Base-by-base conservation (phyloP, 2,329 filamentous ascomycete genomes). In the Apiospora aurea region DNA sequence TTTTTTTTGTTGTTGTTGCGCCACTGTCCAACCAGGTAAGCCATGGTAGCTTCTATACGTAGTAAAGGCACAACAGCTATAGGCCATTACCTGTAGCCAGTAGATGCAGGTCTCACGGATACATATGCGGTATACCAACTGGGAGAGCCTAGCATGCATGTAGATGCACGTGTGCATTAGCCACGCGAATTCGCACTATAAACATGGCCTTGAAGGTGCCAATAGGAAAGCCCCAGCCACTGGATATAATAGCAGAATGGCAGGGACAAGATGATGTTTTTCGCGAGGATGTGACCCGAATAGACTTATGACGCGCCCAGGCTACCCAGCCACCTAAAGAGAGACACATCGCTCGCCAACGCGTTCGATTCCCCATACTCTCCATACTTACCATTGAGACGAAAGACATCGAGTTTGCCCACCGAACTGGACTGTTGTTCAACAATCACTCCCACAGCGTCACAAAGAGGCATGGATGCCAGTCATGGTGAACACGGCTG, bases 161-260 rank as follows among this genome's bases (percentile, higher is more conserved):
- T 34, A 57, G 51, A 57, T 57, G 51, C 51, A 61, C 29, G 29
- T 61, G 34, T 41, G 57, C 57, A 64, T 64, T 64, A 41, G 57
- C 41, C 57, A 64, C 57, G 34, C 57, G 29, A 21, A 64, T 38
- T 41, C 57, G 57, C 41, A 2, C 57, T 64, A 64, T 64, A 64
- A 41, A 64, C 57, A 64, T 64, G 57, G 7, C 57, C 34, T n/a
- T 10, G 57, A 64, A 21, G 57, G 57, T 34, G 57, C 57, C 57
- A 64, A 64, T 64, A 10, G 21, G 57, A 64, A 10, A 41, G 8
- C 49, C 29, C 57, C 57, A 64, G 57, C 57, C 57, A 64, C 57
- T n/a, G 18, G 57, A 38, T 64, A 64, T 41, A 41, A 64, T 64
- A 64, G 34, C 29, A 18, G 18, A 34, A 57, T 57, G 26, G 57